A percentile compares a stretch with the other conserved stretches of the same genome.
Evolutionary conservation across 345 rosid species (phyloP).

Genomic region (Arabidopsis arenosa): DNA sequence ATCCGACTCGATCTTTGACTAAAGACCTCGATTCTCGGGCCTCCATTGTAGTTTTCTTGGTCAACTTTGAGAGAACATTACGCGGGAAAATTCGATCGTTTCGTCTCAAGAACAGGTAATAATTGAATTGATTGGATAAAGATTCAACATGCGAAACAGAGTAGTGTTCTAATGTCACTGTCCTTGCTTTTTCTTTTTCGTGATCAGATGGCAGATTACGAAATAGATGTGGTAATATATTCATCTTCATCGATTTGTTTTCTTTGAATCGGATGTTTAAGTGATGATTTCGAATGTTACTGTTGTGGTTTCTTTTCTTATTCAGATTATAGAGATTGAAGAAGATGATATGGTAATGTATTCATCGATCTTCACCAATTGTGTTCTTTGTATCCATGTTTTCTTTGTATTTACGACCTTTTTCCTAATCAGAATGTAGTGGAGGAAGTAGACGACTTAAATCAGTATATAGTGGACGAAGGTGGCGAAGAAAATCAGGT

Average conservation of each 20-base stretch:
- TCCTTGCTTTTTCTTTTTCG: conserved; percentile 46
- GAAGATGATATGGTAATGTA: conserved; percentile 48
- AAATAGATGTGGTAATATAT: conserved; percentile 49
- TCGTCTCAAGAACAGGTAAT: neutral
- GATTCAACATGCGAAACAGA: conserved; percentile 10
- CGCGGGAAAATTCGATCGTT: neutral
- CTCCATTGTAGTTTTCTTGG: neutral
- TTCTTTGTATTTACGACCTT: neutral
- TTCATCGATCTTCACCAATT: neutral
- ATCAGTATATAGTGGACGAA: too few species aligned
- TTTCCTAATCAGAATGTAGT: too few species aligned
- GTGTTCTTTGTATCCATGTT: neutral
- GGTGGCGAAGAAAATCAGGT: too few species aligned
- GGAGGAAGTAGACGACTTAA: too few species aligned
- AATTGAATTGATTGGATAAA: neutral
- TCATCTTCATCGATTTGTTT: neutral
- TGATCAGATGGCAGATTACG: conserved; percentile 57
- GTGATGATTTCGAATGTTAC: conserved; percentile 50
- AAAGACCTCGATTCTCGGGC: neutral
- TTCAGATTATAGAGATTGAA: conserved; percentile 53
- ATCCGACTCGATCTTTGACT: neutral
- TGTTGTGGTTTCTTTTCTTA: conserved; percentile 52
- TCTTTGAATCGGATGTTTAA: neutral
- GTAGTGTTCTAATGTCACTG: conserved; percentile 54
- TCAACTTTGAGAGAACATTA: neutral